Base-by-base conservation (phyloP, 2,329 filamentous ascomycete species). In the Metarhizium album region DNA sequence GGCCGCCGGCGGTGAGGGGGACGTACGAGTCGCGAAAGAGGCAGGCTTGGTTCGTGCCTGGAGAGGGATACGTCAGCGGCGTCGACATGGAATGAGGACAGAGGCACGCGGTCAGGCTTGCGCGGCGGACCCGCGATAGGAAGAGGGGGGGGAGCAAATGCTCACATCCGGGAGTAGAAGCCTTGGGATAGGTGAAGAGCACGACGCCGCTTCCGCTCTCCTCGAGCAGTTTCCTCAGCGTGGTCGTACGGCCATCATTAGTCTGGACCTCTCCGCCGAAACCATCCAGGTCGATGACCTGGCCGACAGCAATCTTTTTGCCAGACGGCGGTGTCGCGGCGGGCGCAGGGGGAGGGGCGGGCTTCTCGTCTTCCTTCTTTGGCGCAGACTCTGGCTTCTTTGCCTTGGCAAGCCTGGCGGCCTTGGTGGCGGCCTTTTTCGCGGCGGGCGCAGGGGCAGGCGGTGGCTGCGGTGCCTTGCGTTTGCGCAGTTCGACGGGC, bases 171-270 rank as follows among this genome's bases (percentile, higher is more conserved):
- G 89, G 88, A 22, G 93, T 98, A 27, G 86, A 93, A 13, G 93
- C 93, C 71, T 87, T 94, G 53, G 93, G 93, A 65, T 97, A 97
- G 31, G 90, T 96, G 68, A 98, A 96, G 29, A 97, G 73, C 33
- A 95, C 88, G 42, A 97, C 86, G 24, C 91, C 93, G 35, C 79
- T 76, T 70, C 87, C 83, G 77, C 90, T 95, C 63, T 86, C 79
- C 48, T 89, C 84, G 46, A 96, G 78, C 23, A 98, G 81, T 59
- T 82, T 75, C 71, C 88, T 85, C 53, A 98, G 73, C 1, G 82
- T 89, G 5, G 86, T 90, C 71, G 85, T 87, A 49, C 76, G 73
- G 60, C 90, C 90, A 56, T 95, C 88, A 58, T 97, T 83, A 55
- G 85, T 93, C 74, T 93, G 82, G 56, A 98, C 72, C 63, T 93